These are phyloP conservation scores for Trametes cingulata DNA, from an alignment of 768 basidiomycete genomes.

Conservation along the genomic window DNA sequence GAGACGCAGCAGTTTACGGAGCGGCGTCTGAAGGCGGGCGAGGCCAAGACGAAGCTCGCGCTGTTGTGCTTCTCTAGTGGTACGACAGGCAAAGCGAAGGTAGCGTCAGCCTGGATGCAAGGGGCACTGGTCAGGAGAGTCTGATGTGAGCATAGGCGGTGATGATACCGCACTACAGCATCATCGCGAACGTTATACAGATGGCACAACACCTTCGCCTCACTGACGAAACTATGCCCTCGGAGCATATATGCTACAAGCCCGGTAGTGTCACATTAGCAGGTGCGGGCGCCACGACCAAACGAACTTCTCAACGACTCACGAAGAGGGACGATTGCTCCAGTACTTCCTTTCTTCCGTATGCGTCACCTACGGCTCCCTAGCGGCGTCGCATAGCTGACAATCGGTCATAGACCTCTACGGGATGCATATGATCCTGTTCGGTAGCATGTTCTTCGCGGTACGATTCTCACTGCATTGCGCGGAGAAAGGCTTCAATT, in stretches of 20 bases:
- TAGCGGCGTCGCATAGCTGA: neutral
- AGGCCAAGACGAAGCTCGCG: conserved; percentile 34
- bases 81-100: conserved; percentile 36
- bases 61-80: conserved; percentile 35
- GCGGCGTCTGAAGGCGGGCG: conserved; percentile 24
- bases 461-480: too few relatives aligned
- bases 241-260: conserved; percentile 25
- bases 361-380: neutral
- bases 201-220: conserved; percentile 22
- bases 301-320: too few relatives aligned
- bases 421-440: conserved; percentile 24
- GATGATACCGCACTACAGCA: conserved; percentile 34
- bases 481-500: too few relatives aligned
- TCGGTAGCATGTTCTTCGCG: conserved; percentile 12
- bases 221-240: conserved; percentile 10
- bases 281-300: conserved; percentile 41
- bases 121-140: too few relatives aligned
- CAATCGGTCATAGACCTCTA: neutral
- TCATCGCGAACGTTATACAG: conserved; percentile 35
- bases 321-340: neutral
- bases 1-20: conserved; percentile 23
- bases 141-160: conserved; percentile 25
- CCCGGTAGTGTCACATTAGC: conserved; percentile 29
- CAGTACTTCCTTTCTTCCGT: conserved; percentile 22
- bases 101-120: neutral